Base-by-base conservation (phyloP, 495 filamentous ascomycete species). In the Penicillium manginii region DNA sequence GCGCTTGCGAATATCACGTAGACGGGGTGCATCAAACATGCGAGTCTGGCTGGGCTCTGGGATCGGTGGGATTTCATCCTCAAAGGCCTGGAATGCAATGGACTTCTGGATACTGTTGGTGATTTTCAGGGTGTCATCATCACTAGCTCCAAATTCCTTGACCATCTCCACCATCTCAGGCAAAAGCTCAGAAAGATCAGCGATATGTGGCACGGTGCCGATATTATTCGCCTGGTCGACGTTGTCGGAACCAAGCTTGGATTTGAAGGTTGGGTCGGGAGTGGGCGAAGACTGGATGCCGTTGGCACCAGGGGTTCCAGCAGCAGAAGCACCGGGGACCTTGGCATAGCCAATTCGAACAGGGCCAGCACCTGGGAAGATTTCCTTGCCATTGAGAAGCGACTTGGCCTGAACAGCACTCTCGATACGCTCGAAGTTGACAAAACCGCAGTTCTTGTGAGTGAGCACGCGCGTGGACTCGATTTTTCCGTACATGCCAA, bases 381-480 rank as follows among this genome's bases (percentile, higher is more conserved):
- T 96, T 70, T 98, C 94, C 75, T 96, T 97, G 59, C 92, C 92
- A 65, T 97, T 97, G 70, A 96, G 87, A 67, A 86, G 79, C 18
- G 84, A 85, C 67, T 91, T 96, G 4, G 94, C 96, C 54, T 90
- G 84, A 29, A 96, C 89, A 47, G 94, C 96, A 67, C 91, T 96
- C 32, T 96, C 91, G 22, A 92, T 71, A 61, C 84, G 85, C 75
- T 97, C 91, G 64, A 96, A 98, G 73, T 98, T 98, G 69, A 98
- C 92, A 65, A 98, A 98, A 6, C 94, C 94, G 71, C 94, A 98
- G 68, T 96, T 98, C 84, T 98, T 98, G 79, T 98, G 94, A 12
- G 94, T 97, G 60, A 98, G 80, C 14, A 98, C 96, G 57, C 94
- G 83, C 35, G 91, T 92, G 15, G 93, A 97, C 62, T 93, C 86